Evolutionary conservation across 108 stramenopile species (phyloP).

Genomic region (Schizochytrium sp.): DNA sequence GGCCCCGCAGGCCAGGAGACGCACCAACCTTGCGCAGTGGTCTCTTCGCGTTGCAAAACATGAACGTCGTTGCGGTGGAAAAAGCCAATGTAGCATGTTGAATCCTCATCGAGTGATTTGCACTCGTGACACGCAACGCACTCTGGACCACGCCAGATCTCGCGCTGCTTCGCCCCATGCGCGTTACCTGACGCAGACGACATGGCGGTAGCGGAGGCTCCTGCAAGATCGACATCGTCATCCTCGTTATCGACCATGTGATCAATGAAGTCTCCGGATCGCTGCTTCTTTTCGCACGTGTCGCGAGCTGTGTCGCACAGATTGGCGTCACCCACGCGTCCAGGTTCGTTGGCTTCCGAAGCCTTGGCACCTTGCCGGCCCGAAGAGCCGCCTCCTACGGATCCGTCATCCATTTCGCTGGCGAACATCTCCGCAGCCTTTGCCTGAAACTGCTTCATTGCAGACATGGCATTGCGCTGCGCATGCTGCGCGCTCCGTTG

Average conservation of each 20-base stretch:
- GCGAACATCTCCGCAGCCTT: neutral
- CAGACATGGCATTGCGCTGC: neutral
- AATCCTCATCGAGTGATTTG: neutral
- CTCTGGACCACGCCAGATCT: neutral
- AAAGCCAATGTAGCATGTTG: neutral
- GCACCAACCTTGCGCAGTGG: neutral
- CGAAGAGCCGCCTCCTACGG: neutral
- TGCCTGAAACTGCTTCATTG: neutral
- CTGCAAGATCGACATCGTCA: neutral
- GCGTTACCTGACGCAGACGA: neutral
- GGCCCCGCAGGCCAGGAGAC: conserved; percentile 24
- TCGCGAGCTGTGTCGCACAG: no score
- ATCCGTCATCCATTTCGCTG: neutral
- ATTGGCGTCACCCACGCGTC: neutral
- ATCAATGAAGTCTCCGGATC: neutral
- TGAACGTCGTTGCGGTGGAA: neutral
- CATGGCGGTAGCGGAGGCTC: neutral
- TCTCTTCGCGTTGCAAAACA: neutral
- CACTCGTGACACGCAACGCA: conserved; percentile 1
- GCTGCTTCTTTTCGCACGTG: neutral
- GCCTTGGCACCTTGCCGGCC: no score
- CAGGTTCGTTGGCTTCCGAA: neutral
- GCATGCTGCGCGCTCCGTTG: neutral
- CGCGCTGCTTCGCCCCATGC: neutral
- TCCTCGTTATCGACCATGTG: neutral